Conservation (phyloP, 2,329 filamentous ascomycete genomes). For the Aspergillus sp. region DNA sequence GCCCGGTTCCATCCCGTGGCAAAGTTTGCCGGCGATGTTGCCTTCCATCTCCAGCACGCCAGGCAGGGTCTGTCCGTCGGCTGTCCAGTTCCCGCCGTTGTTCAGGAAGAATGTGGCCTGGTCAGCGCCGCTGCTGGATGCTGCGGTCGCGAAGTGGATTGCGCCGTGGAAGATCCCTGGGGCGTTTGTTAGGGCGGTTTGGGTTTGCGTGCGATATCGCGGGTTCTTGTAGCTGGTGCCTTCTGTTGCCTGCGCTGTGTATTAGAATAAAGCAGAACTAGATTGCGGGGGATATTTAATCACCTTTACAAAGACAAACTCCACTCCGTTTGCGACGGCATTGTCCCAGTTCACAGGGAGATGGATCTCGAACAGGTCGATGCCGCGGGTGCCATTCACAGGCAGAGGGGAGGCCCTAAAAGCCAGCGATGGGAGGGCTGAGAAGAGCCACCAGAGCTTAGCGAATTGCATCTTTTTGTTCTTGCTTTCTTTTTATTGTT, state of each 20-base stretch:
- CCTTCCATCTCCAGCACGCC: slow-evolving; percentile 16
- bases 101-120: slow-evolving; percentile 11
- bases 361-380: slow-evolving; percentile 9
- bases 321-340: background rate
- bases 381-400: background rate
- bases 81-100: slow-evolving; percentile 13
- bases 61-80: slow-evolving; percentile 7
- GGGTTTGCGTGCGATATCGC: background rate
- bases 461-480: no score
- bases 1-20: slow-evolving; percentile 7
- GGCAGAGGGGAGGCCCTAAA: no score
- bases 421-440: no score
- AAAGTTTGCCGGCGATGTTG: slow-evolving; percentile 13
- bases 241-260: background rate
- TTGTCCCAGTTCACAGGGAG: slow-evolving; percentile 5
- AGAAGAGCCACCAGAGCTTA: no score
- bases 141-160: slow-evolving; percentile 9
- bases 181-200: background rate
- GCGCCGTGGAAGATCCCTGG: slow-evolving; percentile 5
- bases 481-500: no score
- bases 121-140: slow-evolving; percentile 10
- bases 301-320: slow-evolving; percentile 10
- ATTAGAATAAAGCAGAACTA: no score
- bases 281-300: background rate
- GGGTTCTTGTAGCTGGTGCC: background rate